Evolutionary conservation across 2,329 filamentous ascomycete genomes (phyloP).

Genomic region (Fusarium sp.): DNA sequence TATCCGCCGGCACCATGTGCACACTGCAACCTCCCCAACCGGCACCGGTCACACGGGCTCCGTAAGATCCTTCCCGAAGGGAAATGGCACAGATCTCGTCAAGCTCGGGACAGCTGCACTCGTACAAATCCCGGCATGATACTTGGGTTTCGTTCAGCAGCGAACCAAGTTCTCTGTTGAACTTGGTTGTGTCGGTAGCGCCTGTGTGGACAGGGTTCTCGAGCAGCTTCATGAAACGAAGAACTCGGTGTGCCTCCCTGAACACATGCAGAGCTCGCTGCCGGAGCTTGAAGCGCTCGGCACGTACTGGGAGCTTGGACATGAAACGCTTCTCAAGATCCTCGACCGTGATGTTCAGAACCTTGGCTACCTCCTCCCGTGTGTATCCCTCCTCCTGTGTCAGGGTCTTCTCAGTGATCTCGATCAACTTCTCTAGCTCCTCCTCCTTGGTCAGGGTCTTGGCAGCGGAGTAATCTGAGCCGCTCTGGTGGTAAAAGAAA

Average conservation of each 20-base stretch:
- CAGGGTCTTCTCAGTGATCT: conserved; percentile 75
- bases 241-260: conserved; percentile 84
- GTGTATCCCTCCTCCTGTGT: conserved; percentile 86
- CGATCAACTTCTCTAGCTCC: conserved; percentile 79
- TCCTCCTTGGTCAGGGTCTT: conserved; percentile 60
- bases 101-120: conserved; percentile 93
- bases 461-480: conserved; percentile 52
- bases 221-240: conserved; percentile 84
- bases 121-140: conserved; percentile 86
- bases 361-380: conserved; percentile 80
- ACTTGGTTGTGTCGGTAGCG: conserved; percentile 63
- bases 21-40: conserved; percentile 98
- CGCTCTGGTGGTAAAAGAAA: conserved; percentile 69
- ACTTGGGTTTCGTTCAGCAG: conserved; percentile 91
- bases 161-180: conserved; percentile 77
- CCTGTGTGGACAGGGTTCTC: conserved; percentile 56
- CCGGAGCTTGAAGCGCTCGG: conserved; percentile 85
- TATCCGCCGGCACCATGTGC: conserved; percentile 86
- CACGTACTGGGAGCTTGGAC: conserved; percentile 87
- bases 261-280: conserved; percentile 93
- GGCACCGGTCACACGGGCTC: conserved; percentile 87
- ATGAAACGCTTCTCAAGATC: conserved; percentile 83
- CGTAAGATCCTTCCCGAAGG: conserved; percentile 79
- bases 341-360: conserved; percentile 73
- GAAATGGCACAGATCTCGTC: conserved; percentile 88